Percentiles rank a stretch among this genome's conserved stretches.
These are phyloP conservation scores for Chaetomium cochliodes DNA, from an alignment of 495 filamentous ascomycete species.

Conservation along the genomic window DNA sequence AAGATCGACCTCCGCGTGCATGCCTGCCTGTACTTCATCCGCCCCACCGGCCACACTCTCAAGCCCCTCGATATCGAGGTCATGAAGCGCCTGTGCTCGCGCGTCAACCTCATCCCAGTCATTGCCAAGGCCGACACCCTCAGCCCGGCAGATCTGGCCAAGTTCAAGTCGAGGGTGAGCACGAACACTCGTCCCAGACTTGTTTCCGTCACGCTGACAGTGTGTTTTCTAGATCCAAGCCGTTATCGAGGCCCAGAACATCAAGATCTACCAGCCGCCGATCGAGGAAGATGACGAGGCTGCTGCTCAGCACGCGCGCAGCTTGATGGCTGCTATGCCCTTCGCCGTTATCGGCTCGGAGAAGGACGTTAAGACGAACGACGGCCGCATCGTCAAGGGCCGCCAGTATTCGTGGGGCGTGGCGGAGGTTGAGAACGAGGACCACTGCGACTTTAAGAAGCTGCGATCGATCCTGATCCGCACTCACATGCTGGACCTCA, in stretches of 20 bases:
- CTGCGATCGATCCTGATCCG: constrained; percentile 97
- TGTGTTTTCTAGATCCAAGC: constrained; percentile 67
- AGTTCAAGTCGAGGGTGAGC: constrained; percentile 87
- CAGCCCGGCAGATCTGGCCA: constrained; percentile 83
- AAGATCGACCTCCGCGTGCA: constrained; percentile 99
- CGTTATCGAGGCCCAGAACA: constrained; percentile 95
- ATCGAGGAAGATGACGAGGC: constrained; percentile 97
- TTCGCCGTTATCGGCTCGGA: constrained; percentile 98
- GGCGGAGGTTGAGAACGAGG: constrained; percentile 98
- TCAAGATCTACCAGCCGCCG: constrained; percentile 98
- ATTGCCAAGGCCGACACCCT: constrained; percentile 98
- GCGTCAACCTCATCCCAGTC: constrained; percentile 97
- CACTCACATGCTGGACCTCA: constrained; percentile 99
- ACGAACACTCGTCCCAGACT: not conserved
- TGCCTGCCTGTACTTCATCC: constrained; percentile 97
- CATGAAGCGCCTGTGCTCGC: constrained; percentile 96
- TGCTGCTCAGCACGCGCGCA: constrained; percentile 88
- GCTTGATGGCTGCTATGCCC: constrained; percentile 93
- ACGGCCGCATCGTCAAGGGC: constrained; percentile 95
- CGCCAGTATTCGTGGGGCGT: constrained; percentile 99
- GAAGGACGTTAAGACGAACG: constrained; percentile 96
- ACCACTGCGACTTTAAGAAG: constrained; percentile 99
- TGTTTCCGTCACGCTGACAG: constrained; percentile 30
- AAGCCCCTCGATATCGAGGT: constrained; percentile 99
- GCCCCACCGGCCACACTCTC: constrained; percentile 94